These are phyloP conservation scores for Bipolaris bicolor DNA, from an alignment of 2,329 filamentous ascomycete species.

Conservation along the genomic window DNA sequence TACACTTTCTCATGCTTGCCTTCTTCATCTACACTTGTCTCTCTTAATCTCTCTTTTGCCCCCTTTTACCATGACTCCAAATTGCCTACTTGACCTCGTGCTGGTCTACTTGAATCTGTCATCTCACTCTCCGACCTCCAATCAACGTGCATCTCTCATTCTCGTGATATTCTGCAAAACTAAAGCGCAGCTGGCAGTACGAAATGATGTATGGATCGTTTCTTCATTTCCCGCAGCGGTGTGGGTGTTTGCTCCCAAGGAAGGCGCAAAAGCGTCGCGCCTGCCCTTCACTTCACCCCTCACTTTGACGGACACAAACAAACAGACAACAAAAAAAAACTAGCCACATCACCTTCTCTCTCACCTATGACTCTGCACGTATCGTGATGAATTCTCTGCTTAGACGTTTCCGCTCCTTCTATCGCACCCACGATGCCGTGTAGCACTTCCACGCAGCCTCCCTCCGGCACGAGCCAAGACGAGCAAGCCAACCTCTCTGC, in stretches of 20 bases:
- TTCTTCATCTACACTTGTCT: no score
- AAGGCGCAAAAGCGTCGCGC: neutral
- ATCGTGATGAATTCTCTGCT: neutral
- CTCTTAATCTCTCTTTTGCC: no score
- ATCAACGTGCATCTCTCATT: no score
- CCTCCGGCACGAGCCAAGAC: neutral
- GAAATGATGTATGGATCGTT: no score
- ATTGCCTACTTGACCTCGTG: no score
- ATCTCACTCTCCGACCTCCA: no score
- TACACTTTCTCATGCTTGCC: no score
- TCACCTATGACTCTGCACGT: neutral
- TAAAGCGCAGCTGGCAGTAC: no score
- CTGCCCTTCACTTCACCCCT: neutral
- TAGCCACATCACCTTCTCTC: neutral
- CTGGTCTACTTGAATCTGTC: no score
- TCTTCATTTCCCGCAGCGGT: neutral
- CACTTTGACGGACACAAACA: neutral
- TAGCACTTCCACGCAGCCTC: neutral
- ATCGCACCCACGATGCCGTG: neutral
- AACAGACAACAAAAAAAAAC: neutral
- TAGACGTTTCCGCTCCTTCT: neutral
- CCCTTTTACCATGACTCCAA: no score
- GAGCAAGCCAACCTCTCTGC: conserved; percentile 2
- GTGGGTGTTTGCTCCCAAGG: neutral
- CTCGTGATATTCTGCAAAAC: no score